A percentile compares a stretch with the other conserved stretches of the same genome.
Evolutionary conservation across 2,329 filamentous ascomycete genomes (phyloP).

Genomic region (Neurospora crassa): DNA sequence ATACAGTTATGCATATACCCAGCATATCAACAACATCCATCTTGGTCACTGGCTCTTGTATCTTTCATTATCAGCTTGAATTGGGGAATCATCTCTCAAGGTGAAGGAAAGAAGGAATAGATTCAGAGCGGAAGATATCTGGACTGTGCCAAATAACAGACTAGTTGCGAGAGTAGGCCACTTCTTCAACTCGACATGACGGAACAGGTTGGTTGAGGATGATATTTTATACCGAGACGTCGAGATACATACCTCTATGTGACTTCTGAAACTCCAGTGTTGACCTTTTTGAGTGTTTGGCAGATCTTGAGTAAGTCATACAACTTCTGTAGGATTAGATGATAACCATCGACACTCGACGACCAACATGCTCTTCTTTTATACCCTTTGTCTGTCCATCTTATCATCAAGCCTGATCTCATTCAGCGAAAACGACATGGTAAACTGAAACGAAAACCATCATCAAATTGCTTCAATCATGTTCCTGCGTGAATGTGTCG

Average conservation of each 20-base stretch:
- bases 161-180: neutral
- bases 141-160: neutral
- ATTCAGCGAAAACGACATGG: neutral
- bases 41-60: neutral
- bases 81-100: neutral
- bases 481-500: neutral
- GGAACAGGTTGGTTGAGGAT: neutral
- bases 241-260: neutral
- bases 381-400: neutral
- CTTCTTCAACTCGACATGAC: neutral
- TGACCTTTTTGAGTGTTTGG: neutral
- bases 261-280: neutral
- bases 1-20: neutral
- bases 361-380: neutral
- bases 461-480: neutral
- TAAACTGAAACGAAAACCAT: neutral
- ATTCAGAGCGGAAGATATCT: neutral
- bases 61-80: neutral
- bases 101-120: accelerated
- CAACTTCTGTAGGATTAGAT: neutral
- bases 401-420: neutral
- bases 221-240: neutral
- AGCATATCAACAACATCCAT: neutral
- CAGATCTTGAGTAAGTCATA: neutral
- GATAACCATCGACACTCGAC: neutral